A percentile compares a stretch with the other conserved stretches of the same genome.
Conservation (phyloP, 1,284 basidiomycete species). For the Malassezia cuniculi region DNA sequence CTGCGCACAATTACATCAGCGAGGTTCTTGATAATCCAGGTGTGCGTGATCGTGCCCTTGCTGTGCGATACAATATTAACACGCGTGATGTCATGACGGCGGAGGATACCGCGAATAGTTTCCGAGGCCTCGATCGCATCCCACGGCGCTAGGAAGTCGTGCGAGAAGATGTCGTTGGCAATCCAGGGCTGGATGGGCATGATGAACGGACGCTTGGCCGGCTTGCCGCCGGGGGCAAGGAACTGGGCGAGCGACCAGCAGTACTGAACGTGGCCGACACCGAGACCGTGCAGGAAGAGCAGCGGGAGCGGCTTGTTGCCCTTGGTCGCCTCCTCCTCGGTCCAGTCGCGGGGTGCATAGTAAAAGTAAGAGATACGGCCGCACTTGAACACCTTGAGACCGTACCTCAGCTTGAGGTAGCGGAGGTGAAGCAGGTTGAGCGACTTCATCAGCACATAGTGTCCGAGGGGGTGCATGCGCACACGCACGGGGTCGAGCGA, state of each 20-base stretch:
- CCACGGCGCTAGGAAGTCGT: conserved; percentile 25
- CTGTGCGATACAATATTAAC: conserved; percentile 37
- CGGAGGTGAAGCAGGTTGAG: conserved; percentile 7
- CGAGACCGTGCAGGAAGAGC: conserved; percentile 34
- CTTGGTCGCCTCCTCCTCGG: conserved; percentile 5
- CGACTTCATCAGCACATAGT: conserved; percentile 17
- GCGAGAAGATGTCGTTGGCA: conserved; percentile 30
- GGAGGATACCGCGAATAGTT: conserved; percentile 20
- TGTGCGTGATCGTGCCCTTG: conserved; percentile 35
- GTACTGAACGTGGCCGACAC: conserved; percentile 33
- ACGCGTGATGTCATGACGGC: conserved; percentile 10
- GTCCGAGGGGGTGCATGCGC: conserved; percentile 17
- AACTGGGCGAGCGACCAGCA: conserved; percentile 16
- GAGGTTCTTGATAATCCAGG: conserved; percentile 33
- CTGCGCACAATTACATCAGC: conserved; percentile 16
- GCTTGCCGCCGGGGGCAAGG: conserved; percentile 11
- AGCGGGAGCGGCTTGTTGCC: conserved; percentile 18
- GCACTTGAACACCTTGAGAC: conserved; percentile 16
- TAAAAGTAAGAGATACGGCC: conserved; percentile 32
- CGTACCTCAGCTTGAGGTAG: conserved; percentile 7
- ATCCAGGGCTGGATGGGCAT: conserved; percentile 37
- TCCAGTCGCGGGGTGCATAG: conserved; percentile 16
- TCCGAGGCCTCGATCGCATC: conserved; percentile 26
- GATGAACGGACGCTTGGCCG: conserved; percentile 25
- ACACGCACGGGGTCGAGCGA: conserved; percentile 40